Base-by-base conservation (phyloP, 1,139 yeast species). In the Candida sanyaensis region DNA sequence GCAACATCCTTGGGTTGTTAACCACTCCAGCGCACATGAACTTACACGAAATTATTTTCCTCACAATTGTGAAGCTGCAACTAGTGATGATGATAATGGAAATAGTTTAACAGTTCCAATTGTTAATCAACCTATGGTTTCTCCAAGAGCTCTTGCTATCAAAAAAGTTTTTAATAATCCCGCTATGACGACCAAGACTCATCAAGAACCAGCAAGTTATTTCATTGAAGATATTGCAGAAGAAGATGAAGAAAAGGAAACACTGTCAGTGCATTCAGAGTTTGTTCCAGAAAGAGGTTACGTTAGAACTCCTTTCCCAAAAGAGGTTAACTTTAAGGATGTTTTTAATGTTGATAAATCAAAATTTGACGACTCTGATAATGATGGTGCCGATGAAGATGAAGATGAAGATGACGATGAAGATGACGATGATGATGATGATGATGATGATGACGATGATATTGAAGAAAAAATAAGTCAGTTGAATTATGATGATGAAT, bases 101-200 rank as follows among this genome's bases (percentile, higher is more conserved):
- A 45, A 28, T 13, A 36, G 29, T 37, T 42, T 50, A 29, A 11
- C 37, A 7, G 43, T 45, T 8, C 53, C 53, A 11, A 26, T 47
- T 11, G 44, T 55, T 6, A 51, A 54, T 33, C 63, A 57, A 43
- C 64, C 66, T 6, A 51, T 66, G 34, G 44, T 56, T 27, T 66
- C 73, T 30, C 77, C 78, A 1, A 57, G 75, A 46, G 79, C 79
- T 0, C 66, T 68, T 41, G 80, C 80, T n/a, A 75, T 75, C 43
- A 73, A 67, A 54, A 67, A 66, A 51, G 79, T 75, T 1, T 75
- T 75, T 55, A 74, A 73, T 55, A 75, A 74, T 48, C 78, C 77
- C 1, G 79, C 77, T 1, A 73, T 75, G 71, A 54, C 52, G 23
- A 62, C 59, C 37, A 52, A 53, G 17, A 46, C 53, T 23, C 46